Conservation (phyloP, 2,329 filamentous ascomycete genomes). For the Claviceps cyperi region DNA sequence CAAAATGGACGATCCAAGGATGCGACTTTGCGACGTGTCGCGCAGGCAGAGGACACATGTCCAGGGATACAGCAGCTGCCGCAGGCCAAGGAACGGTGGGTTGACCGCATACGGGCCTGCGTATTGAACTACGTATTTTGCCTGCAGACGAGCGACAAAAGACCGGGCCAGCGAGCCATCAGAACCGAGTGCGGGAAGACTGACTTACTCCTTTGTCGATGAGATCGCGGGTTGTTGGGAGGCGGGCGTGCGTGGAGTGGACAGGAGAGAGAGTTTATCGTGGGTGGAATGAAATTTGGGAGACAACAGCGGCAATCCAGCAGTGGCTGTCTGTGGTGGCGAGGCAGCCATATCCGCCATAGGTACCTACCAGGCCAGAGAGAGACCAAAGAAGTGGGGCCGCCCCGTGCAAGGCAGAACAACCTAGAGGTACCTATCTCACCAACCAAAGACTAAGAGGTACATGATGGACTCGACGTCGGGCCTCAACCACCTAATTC, state of each 20-base stretch:
- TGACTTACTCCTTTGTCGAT: slow-evolving; percentile 9
- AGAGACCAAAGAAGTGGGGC: too few species aligned
- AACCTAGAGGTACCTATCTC: too few species aligned
- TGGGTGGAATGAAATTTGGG: slow-evolving; percentile 5
- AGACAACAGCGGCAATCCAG: neutral
- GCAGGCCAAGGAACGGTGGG: slow-evolving; percentile 9
- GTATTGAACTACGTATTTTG: neutral
- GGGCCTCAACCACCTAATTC: too few species aligned
- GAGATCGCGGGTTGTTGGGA: slow-evolving; percentile 4
- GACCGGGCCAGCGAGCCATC: neutral
- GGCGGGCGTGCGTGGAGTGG: slow-evolving; percentile 6
- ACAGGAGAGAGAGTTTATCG: slow-evolving; percentile 7
- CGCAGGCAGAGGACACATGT: slow-evolving; percentile 14
- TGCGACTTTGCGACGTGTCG: slow-evolving; percentile 7
- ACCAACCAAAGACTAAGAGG: too few species aligned
- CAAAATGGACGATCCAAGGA: neutral
- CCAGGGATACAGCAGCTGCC: slow-evolving; percentile 8
- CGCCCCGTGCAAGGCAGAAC: too few species aligned
- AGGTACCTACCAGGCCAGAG: too few species aligned
- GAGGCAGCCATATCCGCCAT: too few species aligned
- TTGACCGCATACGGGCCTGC: slow-evolving; percentile 1
- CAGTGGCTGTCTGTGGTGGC: too few species aligned
- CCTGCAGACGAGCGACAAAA: neutral
- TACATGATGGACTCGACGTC: too few species aligned
- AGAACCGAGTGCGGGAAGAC: neutral